Percentiles rank a stretch among this genome's conserved stretches.
Evolutionary conservation across 257 asterid genomes (phyloP).

Genomic region (Solanum stenotomum): DNA sequence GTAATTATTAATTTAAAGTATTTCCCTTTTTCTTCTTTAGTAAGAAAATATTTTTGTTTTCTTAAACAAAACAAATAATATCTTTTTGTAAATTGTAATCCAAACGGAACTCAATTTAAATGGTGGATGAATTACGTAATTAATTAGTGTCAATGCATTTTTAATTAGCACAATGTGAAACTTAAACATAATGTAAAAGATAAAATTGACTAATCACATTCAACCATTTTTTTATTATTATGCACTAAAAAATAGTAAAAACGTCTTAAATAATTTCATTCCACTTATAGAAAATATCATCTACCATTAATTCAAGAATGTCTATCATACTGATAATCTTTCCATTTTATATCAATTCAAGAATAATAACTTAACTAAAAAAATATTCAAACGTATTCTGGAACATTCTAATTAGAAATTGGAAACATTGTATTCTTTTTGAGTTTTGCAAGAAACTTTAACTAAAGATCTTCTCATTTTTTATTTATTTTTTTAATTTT

Average conservation of each 20-base stretch:
- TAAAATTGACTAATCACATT: background rate
- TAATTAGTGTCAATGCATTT: background rate
- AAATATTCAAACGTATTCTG: background rate
- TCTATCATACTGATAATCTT: background rate
- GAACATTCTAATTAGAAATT: background rate
- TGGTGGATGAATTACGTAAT: background rate
- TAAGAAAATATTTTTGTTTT: no score
- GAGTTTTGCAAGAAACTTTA: background rate
- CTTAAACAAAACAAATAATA: background rate
- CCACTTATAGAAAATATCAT: background rate
- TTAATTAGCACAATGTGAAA: background rate
- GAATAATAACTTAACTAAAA: background rate
- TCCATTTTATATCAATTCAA: background rate
- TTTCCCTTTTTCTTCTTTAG: no score
- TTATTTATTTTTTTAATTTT: no score
- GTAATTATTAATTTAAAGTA: no score
- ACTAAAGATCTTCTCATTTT: background rate
- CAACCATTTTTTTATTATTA: background rate
- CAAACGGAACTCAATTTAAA: background rate
- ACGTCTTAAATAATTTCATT: background rate
- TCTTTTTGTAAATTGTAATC: background rate
- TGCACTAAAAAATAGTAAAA: background rate
- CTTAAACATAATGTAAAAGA: background rate
- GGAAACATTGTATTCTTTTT: background rate
- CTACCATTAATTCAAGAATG: background rate